Conservation (phyloP, 371 early-diverging fungal species). For the Mortierella sp. region DNA sequence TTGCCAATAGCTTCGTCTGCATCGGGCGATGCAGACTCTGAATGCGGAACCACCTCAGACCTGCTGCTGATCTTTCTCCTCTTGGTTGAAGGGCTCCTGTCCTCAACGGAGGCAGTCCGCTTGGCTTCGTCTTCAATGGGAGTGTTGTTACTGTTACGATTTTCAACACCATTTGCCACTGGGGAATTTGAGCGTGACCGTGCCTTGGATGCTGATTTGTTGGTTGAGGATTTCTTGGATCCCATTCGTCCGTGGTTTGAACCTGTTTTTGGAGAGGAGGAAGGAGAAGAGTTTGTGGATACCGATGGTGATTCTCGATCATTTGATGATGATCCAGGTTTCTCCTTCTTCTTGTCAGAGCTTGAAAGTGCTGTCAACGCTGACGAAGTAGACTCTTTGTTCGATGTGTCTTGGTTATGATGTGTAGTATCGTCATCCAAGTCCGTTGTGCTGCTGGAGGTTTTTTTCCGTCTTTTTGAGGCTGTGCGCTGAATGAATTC, state of each 20-base stretch:
- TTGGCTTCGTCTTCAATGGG: conserved; percentile 15
- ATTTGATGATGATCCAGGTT: background rate
- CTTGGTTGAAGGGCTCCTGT: conserved; percentile 19
- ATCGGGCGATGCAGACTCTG: conserved; percentile 14
- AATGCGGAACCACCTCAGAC: conserved; percentile 12
- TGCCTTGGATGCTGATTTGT: conserved; percentile 31
- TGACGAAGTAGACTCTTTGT: conserved; percentile 2
- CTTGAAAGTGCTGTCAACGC: background rate
- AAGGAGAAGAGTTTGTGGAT: background rate
- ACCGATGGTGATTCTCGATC: conserved; percentile 8
- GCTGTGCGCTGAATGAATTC: conserved; percentile 19
- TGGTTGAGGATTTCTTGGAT: conserved; percentile 12
- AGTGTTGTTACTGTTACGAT: conserved; percentile 9
- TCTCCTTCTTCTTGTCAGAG: conserved; percentile 15
- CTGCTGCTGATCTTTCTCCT: conserved; percentile 30
- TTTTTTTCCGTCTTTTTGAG: conserved; percentile 50
- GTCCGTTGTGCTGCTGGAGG: conserved; percentile 46
- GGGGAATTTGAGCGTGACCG: conserved; percentile 26
- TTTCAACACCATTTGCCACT: conserved; percentile 2
- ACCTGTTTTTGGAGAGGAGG: conserved; percentile 22
- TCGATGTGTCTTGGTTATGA: conserved; percentile 3
- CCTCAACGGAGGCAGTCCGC: conserved; percentile 4
- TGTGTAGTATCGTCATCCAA: conserved; percentile 23
- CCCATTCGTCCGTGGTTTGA: conserved; percentile 22
- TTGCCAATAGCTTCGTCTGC: conserved; percentile 9